Evolutionary conservation across 2,329 filamentous ascomycete genomes (phyloP), one percentile per base, ranked within the genome.

Genomic region (Scedosporium boydii): DNA sequence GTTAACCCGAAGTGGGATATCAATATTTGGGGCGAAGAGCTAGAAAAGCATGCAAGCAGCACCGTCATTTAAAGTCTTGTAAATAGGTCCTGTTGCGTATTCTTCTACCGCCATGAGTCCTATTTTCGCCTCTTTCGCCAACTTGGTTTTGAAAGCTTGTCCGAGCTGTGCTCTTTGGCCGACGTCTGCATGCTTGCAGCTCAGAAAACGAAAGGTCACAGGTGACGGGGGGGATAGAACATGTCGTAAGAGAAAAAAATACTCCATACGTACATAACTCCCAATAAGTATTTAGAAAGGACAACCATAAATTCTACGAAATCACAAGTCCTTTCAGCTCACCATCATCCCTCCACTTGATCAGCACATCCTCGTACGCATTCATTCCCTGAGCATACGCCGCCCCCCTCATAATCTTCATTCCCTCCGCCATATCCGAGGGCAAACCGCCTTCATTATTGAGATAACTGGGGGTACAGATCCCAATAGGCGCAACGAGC

Each of bases 381-480:
- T 69, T 63, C 44, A 69, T 58, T 1, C 55, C 55, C 6, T 41
- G 55, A 3, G n/a, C 21, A 26, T 58, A 75, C 1, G 68, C 67
- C 6, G 69, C 66, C n/a, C 66, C 64, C 16, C 70, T 67, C 0
- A 71, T 71, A 46, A 64, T 63, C 66, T 74, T 76, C 42, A 73
- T 65, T 65, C 70, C 65, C 2, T 70, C 71, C 63, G 70, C 72
- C 14, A 62, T 67, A 41, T 60, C 23, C 6, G 68, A 67, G 23
- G 59, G 65, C n/a, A 69, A 62, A 42, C 72, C 69, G 2, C 75
- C 78, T 69, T 84, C 79, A 23, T 68, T 70, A 58, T 81, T 85
- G 46, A 79, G 70, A 66, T 84, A 85, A 12, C 78, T 74, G 0
- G 82, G 82, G n/a, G 81, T 83, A 70, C 83, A 86, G 14, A 78